Evolutionary conservation across 116 monocot species (phyloP).

Genomic region (Trichopus zeylanicus): DNA sequence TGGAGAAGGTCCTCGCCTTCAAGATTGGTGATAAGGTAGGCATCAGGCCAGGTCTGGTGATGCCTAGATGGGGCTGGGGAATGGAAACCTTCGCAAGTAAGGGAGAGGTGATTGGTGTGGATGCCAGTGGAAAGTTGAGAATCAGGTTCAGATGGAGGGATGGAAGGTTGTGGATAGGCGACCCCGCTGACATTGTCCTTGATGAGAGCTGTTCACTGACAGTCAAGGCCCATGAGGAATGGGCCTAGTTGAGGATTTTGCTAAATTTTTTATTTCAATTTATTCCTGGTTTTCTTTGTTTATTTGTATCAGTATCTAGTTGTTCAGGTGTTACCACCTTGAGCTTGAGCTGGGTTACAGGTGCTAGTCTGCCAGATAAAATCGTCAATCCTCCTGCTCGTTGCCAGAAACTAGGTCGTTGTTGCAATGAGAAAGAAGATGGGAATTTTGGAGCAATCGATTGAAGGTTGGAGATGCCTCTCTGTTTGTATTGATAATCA

Average conservation of each 20-base stretch:
- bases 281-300: background rate
- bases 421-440: too few relatives aligned
- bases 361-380: too few relatives aligned
- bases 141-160: slow-evolving; percentile 91
- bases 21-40: slow-evolving; percentile 41
- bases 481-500: too few relatives aligned
- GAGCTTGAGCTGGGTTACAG: too few relatives aligned
- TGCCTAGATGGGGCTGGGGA: slow-evolving; percentile 94
- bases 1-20: slow-evolving; percentile 54
- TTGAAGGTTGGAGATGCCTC: too few relatives aligned
- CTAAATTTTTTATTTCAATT: background rate
- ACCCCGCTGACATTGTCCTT: slow-evolving; percentile 84
- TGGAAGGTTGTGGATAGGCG: slow-evolving; percentile 80
- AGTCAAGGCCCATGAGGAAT: background rate
- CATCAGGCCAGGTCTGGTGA: slow-evolving; percentile 51
- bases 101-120: slow-evolving; percentile 1
- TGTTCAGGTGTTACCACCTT: too few relatives aligned
- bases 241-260: background rate
- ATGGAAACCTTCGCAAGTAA: slow-evolving; percentile 73
- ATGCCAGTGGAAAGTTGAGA: slow-evolving; percentile 92
- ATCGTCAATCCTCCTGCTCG: too few relatives aligned
- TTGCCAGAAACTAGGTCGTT: too few relatives aligned
- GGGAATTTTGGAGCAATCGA: too few relatives aligned
- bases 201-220: slow-evolving; percentile 22
- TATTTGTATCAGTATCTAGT: background rate